Percentiles rank a stretch among this genome's conserved stretches.
These are phyloP conservation scores for Termitomyces heimii DNA, from an alignment of 768 basidiomycete species.

Conservation along the genomic window DNA sequence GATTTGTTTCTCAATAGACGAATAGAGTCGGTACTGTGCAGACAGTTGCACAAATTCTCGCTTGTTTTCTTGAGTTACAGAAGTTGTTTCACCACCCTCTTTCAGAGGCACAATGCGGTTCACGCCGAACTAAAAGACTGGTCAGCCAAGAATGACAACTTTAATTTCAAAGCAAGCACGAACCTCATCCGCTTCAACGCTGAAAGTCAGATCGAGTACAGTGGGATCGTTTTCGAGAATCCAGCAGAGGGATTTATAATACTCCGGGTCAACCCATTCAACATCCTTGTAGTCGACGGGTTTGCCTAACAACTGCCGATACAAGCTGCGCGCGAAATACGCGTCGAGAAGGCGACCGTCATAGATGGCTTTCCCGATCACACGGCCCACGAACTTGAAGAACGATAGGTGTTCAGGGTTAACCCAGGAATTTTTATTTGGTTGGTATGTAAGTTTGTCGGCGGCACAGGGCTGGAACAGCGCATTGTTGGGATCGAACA, in stretches of 20 bases:
- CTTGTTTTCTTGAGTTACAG: slow-evolving; percentile 96
- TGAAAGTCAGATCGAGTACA: slow-evolving; percentile 83
- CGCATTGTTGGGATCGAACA: slow-evolving; percentile 99
- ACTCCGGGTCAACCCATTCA: slow-evolving; percentile 97
- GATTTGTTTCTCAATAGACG: slow-evolving; percentile 94
- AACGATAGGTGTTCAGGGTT: slow-evolving; percentile 95
- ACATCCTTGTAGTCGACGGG: slow-evolving; percentile 95
- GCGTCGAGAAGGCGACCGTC: slow-evolving; percentile 95
- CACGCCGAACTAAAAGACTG: slow-evolving; percentile 68
- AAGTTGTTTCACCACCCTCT: slow-evolving; percentile 71
- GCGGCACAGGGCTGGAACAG: slow-evolving; percentile 98
- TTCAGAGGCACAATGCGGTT: slow-evolving; percentile 87
- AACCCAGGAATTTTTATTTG: slow-evolving; percentile 89
- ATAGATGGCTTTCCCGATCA: slow-evolving; percentile 97
- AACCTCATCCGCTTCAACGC: slow-evolving; percentile 93
- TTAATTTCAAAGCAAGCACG: slow-evolving; percentile 14
- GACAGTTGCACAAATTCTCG: slow-evolving; percentile 94
- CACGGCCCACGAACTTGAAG: slow-evolving; percentile 98
- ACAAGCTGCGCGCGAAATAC: slow-evolving; percentile 95
- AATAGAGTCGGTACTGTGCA: slow-evolving; percentile 88
- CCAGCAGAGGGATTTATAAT: slow-evolving; percentile 97
- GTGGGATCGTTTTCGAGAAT: slow-evolving; percentile 96
- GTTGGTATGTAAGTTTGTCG: slow-evolving; percentile 92
- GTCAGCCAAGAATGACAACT: slow-evolving; percentile 3
- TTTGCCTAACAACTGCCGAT: slow-evolving; percentile 91